Evolutionary conservation across 2,329 filamentous ascomycete species (phyloP).

Genomic region (Graphilbum sp.): DNA sequence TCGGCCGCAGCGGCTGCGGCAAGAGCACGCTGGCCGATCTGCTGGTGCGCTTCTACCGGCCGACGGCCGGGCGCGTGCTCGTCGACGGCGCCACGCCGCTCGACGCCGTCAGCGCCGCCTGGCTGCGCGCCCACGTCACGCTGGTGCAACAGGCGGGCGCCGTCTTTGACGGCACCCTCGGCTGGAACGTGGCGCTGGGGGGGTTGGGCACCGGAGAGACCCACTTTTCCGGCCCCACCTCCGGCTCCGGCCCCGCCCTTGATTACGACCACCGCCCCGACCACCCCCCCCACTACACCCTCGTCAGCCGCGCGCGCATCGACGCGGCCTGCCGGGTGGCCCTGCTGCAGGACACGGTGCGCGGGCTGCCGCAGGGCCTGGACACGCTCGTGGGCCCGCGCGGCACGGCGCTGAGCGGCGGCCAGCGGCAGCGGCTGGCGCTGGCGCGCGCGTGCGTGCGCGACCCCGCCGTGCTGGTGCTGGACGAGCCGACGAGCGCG

Average conservation of each 20-base stretch:
- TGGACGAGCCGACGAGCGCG: constrained; percentile 81
- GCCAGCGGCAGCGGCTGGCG: constrained; percentile 68
- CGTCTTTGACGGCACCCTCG: constrained; percentile 68
- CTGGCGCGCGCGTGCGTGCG: constrained; percentile 64
- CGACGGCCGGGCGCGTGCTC: constrained; percentile 45
- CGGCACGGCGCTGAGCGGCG: constrained; percentile 61
- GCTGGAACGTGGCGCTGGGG: constrained; percentile 64
- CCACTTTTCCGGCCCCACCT: too few relatives aligned
- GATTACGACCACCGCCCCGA: too few relatives aligned
- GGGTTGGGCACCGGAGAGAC: constrained; percentile 13
- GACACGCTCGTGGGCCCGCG: constrained; percentile 50
- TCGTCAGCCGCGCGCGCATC: constrained; percentile 37
- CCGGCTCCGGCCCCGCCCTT: too few relatives aligned
- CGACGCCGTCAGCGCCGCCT: constrained; percentile 44
- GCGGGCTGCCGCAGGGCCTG: constrained; percentile 49
- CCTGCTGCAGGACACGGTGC: constrained; percentile 51
- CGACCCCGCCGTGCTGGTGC: constrained; percentile 62
- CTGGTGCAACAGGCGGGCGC: constrained; percentile 69
- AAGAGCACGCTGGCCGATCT: constrained; percentile 81
- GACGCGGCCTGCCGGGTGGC: constrained; percentile 47
- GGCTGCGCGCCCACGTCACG: constrained; percentile 64
- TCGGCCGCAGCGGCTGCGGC: constrained; percentile 77
- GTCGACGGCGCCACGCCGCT: constrained; percentile 48
- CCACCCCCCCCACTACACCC: too few relatives aligned
- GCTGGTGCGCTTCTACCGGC: constrained; percentile 60